Base-by-base conservation (phyloP, 2,329 filamentous ascomycete species). In the Fusarium temperatum region DNA sequence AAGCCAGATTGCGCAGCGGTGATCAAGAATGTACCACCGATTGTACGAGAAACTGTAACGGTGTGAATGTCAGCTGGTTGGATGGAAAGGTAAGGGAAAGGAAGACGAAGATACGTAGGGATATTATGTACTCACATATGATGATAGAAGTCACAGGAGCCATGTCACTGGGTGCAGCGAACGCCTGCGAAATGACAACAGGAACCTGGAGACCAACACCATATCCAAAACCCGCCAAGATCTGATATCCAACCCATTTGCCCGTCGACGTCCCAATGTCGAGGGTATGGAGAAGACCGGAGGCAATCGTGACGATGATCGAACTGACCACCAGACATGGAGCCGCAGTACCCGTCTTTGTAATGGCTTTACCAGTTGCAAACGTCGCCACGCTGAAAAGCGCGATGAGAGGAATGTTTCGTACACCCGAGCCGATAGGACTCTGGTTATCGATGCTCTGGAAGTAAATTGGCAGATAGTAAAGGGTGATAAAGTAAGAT, bases 11-110 rank as follows among this genome's bases (percentile, higher is more conserved):
- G 51, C 6, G 51, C 51, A n/a, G 51, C 35, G 1, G 51, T 30
- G 15, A 55, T 55, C 3, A 55, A 8, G 20, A 55, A 55, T 18
- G 51, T 55, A 4, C 24, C 51, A 8, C 51, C 51, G 1, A 55
- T n/a, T 2, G 51, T 55, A 8, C 51, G 35, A n/a, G 51, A 22
- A 41, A 55, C 51, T 55, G 6, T 12, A 11, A 6, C 0, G 3
- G 20, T 18, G 20, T 1, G 3, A 17, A 41, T 14, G 15, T 55
- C 11, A 41, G 51, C 4, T 22, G 6, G 13, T 9, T 2, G 9
- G 5, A 12, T 3, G 17, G 1, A 0, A 6, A 35, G 5, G 1
- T 0, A 10, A 22, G 22, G 10, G 10, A 13, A 22, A 22, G 5
- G 18, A 36, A 12, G 9, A 20, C 3, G 32, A 26, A 12, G n/a